Evolutionary conservation across 345 rosid species (phyloP).

Genomic region (Salix brachista): DNA sequence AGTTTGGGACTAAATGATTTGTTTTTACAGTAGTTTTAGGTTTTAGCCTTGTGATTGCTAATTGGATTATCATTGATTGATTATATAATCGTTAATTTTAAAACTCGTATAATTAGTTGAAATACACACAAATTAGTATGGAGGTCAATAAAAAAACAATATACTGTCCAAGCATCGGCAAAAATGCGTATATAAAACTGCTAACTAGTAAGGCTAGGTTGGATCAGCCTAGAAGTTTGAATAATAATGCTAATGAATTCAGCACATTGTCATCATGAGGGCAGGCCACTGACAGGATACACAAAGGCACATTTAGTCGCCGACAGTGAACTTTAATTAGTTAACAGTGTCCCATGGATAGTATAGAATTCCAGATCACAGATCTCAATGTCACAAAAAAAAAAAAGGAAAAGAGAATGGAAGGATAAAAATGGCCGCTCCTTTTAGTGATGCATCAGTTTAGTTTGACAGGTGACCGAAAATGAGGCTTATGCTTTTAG

Average conservation of each 20-base stretch:
- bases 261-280: slow-evolving; percentile 22
- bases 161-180: neutral
- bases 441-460: slow-evolving; percentile 19
- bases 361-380: slow-evolving; percentile 18
- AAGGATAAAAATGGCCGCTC: neutral
- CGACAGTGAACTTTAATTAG: slow-evolving; percentile 26
- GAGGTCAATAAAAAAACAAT: too few relatives aligned
- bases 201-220: slow-evolving; percentile 1
- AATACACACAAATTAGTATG: fast-evolving
- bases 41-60: too few relatives aligned
- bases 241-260: slow-evolving; percentile 3
- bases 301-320: slow-evolving; percentile 12
- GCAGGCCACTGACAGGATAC: slow-evolving; percentile 9
- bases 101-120: too few relatives aligned
- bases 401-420: neutral
- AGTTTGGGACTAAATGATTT: too few relatives aligned
- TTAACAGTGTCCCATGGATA: slow-evolving; percentile 16
- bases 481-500: slow-evolving; percentile 24
- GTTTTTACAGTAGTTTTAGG: too few relatives aligned
- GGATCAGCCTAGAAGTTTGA: slow-evolving; percentile 9
- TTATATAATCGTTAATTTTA: too few relatives aligned
- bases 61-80: too few relatives aligned
- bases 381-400: slow-evolving; percentile 15
- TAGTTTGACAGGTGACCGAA: slow-evolving; percentile 26
- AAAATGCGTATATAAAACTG: neutral